These are phyloP conservation scores for Tilletia walkeri DNA, from an alignment of 1,284 basidiomycete genomes.

Conservation along the genomic window DNA sequence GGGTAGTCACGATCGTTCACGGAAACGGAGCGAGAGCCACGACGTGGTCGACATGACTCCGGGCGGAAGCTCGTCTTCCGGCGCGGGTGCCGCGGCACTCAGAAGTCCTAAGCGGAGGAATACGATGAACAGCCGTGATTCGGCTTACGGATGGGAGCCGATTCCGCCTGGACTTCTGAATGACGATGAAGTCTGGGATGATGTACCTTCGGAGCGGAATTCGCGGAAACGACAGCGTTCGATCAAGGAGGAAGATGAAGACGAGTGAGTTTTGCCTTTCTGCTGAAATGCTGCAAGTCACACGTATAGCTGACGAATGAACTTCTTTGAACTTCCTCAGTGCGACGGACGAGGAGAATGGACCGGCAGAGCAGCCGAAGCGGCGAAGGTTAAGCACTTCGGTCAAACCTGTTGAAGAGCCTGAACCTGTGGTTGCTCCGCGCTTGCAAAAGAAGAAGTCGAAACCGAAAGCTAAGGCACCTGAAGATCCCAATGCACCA, in stretches of 20 bases:
- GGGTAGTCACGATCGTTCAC: not conserved
- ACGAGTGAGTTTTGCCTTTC: slow-evolving; percentile 18
- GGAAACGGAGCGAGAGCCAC: slow-evolving; percentile 10
- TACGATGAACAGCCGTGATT: slow-evolving; percentile 96
- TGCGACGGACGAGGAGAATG: not conserved
- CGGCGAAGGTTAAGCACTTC: slow-evolving; percentile 6
- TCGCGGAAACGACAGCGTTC: slow-evolving; percentile 40
- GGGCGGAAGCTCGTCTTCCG: too few species aligned
- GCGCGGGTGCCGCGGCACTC: not conserved
- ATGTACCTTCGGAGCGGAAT: slow-evolving; percentile 23
- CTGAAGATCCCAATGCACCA: slow-evolving; percentile 13
- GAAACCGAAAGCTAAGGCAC: not conserved
- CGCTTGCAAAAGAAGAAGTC: slow-evolving; percentile 15
- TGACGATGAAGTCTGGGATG: slow-evolving; percentile 47
- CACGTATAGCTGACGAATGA: not conserved
- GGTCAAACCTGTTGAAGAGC: not conserved
- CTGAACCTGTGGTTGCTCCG: not conserved
- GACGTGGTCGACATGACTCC: slow-evolving; percentile 5
- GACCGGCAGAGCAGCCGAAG: not conserved
- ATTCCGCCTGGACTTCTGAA: slow-evolving; percentile 57
- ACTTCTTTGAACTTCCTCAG: not conserved
- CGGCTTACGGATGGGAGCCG: slow-evolving; percentile 81
- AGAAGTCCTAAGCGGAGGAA: slow-evolving; percentile 66
- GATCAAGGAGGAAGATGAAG: slow-evolving; percentile 29
- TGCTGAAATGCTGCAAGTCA: too few species aligned